A percentile compares a stretch with the other conserved stretches of the same genome.
These are phyloP conservation scores for Takashimella koratensis DNA, from an alignment of 1,284 basidiomycete species.

Conservation along the genomic window DNA sequence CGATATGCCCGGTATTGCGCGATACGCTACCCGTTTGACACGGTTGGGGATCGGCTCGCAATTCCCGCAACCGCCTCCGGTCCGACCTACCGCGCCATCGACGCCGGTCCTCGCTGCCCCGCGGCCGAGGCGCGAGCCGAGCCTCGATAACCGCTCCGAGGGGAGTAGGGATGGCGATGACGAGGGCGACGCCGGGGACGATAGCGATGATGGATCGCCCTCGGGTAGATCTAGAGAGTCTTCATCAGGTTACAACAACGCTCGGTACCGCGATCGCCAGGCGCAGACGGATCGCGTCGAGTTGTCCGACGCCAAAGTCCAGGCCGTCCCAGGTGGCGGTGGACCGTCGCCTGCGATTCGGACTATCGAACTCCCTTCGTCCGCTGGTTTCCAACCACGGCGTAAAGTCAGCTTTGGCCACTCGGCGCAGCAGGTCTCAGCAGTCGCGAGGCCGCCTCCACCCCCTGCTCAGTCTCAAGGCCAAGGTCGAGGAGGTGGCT, in stretches of 20 bases:
- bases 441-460: neutral
- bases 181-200: constrained; percentile 30
- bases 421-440: neutral
- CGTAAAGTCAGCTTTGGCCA: neutral
- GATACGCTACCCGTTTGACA: constrained; percentile 64
- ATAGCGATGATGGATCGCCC: constrained; percentile 12
- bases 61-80: constrained; percentile 8
- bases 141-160: constrained; percentile 14
- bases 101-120: neutral
- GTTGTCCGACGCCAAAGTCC: constrained; percentile 31
- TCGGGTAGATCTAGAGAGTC: neutral
- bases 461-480: no score
- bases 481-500: neutral
- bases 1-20: constrained; percentile 67
- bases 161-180: constrained; percentile 35
- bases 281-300: constrained; percentile 32
- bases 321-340: constrained; percentile 22
- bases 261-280: constrained; percentile 29
- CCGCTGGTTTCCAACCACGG: neutral
- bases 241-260: constrained; percentile 3
- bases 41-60: constrained; percentile 17
- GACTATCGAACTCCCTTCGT: constrained; percentile 11
- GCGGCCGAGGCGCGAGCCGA: constrained; percentile 1
- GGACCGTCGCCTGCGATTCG: constrained; percentile 14
- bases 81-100: constrained; percentile 28